These are phyloP conservation scores for Bacterosira constricta DNA, from an alignment of 108 stramenopile genomes.

Conservation along the genomic window DNA sequence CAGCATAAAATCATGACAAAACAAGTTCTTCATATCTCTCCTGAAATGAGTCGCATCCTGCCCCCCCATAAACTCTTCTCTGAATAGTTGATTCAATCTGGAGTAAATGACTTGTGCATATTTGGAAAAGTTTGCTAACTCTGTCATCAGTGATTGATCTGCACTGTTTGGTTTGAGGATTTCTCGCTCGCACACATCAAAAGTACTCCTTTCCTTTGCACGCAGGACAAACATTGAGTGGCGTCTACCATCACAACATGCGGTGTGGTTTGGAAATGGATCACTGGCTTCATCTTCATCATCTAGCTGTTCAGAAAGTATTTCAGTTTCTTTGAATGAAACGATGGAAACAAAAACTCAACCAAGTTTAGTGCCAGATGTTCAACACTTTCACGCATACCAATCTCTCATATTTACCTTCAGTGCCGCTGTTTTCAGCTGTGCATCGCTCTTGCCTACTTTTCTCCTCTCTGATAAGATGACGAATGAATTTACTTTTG, in stretches of 20 bases:
- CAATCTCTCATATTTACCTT: no score
- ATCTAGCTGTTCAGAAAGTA: no score
- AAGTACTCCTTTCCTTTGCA: neutral
- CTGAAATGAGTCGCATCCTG: neutral
- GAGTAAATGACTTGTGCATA: slow-evolving; percentile 21
- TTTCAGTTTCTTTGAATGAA: no score
- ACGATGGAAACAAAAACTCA: no score
- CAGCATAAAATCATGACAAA: slow-evolving; percentile 1
- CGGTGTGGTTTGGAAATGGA: no score
- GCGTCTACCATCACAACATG: no score
- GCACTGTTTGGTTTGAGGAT: slow-evolving; percentile 9
- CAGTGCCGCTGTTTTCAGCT: no score
- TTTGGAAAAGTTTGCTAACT: slow-evolving; percentile 11
- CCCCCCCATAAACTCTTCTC: slow-evolving; percentile 1
- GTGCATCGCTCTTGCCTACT: neutral
- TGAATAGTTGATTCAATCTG: neutral
- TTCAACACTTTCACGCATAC: no score
- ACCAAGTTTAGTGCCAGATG: no score
- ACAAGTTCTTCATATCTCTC: neutral
- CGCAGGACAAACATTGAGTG: slow-evolving; percentile 5
- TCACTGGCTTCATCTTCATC: no score
- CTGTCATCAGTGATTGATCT: slow-evolving; percentile 11
- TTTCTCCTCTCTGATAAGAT: neutral
- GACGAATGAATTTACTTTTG: slow-evolving; percentile 1
- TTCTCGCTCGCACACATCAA: slow-evolving; percentile 6